phyloP scores from a whole-genome alignment of 495 filamentous ascomycete genomes.

The Acidiella bohemica region DNA sequence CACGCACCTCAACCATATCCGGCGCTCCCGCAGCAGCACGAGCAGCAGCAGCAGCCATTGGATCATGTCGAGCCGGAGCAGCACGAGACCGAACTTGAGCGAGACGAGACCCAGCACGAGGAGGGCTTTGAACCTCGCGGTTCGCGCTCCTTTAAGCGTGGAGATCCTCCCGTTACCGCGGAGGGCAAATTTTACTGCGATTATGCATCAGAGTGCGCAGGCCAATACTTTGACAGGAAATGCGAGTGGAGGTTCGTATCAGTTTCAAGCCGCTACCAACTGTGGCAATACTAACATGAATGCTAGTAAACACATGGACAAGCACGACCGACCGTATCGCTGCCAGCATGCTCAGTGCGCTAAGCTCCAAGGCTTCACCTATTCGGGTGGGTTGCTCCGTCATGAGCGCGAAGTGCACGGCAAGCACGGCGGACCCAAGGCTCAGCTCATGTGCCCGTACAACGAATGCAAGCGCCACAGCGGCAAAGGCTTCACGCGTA shows the following conservation, averaged over 20 bases:
- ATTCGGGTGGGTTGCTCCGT: slow-evolving; percentile 71
- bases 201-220: slow-evolving; percentile 41
- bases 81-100: too few relatives aligned
- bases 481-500: slow-evolving; percentile 66
- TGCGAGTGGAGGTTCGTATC: slow-evolving; percentile 81
- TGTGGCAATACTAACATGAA: not conserved
- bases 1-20: too few relatives aligned
- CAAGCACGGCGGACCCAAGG: slow-evolving; percentile 69
- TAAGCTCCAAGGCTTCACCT: slow-evolving; percentile 85
- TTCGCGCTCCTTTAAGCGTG: slow-evolving; percentile 18
- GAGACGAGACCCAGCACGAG: not conserved
- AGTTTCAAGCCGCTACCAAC: slow-evolving; percentile 13
- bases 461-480: slow-evolving; percentile 66
- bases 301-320: slow-evolving; percentile 86
- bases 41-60: too few relatives aligned
- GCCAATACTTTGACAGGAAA: slow-evolving; percentile 57
- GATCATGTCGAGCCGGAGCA: too few relatives aligned
- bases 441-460: slow-evolving; percentile 64
- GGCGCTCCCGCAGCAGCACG: too few relatives aligned
- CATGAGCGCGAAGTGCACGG: slow-evolving; percentile 88
- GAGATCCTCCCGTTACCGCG: slow-evolving; percentile 48
- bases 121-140: slow-evolving; percentile 6
- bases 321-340: slow-evolving; percentile 83
- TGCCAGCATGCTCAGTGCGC: slow-evolving; percentile 65
- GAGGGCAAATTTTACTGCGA: slow-evolving; percentile 61